A percentile compares a stretch with the other conserved stretches of the same genome.
These are phyloP conservation scores for Aleurites moluccanus DNA, from an alignment of 441 rosid species.

Conservation along the genomic window DNA sequence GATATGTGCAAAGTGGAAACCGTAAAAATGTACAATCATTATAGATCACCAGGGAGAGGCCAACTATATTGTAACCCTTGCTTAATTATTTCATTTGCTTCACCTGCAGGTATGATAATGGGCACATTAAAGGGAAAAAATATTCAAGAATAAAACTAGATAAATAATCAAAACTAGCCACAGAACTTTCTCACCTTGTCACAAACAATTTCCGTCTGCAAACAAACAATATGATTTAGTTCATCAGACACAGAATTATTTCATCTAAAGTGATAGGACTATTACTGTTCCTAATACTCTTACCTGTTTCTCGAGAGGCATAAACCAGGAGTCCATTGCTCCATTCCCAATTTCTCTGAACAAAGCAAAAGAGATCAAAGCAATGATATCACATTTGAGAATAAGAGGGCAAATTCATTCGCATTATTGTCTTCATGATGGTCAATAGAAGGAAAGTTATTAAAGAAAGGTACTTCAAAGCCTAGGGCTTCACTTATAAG, in stretches of 20 bases:
- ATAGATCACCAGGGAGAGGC: constrained; percentile 68
- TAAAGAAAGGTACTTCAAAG: background rate
- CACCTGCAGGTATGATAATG: constrained; percentile 39
- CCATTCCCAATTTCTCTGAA: constrained; percentile 76
- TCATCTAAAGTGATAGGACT: background rate
- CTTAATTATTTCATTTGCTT: constrained; percentile 64
- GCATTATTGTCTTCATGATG: background rate
- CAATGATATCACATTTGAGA: constrained; percentile 5
- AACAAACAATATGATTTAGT: constrained; percentile 22
- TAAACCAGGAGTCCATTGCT: constrained; percentile 73
- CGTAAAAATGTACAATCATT: background rate
- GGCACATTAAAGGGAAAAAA: constrained; percentile 21
- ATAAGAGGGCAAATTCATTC: background rate
- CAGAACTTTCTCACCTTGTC: constrained; percentile 46
- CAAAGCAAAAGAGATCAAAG: constrained; percentile 19
- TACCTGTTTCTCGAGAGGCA: constrained; percentile 69
- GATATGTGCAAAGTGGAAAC: background rate
- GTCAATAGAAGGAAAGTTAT: background rate
- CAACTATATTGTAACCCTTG: constrained; percentile 67
- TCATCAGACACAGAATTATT: background rate
- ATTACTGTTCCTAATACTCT: background rate
- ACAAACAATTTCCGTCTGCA: constrained; percentile 55
- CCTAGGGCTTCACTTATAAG: background rate
- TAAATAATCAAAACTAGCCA: constrained; percentile 23
- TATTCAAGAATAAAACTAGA: background rate